Base-by-base conservation (phyloP, 768 basidiomycete genomes). In the Coprinopsis sp. region DNA sequence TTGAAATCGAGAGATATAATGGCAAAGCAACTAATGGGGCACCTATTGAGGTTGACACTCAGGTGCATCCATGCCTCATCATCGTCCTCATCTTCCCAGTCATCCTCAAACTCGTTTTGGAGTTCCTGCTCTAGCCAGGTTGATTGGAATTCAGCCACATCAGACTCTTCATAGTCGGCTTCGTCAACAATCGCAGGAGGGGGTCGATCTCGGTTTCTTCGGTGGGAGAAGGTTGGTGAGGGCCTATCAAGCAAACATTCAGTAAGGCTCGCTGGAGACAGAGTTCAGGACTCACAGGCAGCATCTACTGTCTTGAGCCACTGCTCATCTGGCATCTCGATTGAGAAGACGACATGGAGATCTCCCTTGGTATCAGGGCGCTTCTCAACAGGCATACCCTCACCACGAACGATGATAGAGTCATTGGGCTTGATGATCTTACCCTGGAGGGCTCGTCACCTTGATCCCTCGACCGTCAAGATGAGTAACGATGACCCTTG, bases 381-480 rank as follows among this genome's bases (percentile, higher is more conserved):
- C 55, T 82, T 84, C 65, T 82, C 73, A 11, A 79, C 63, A 1
- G 93, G 92, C 92, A 97, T 94, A 30, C 95, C 94, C 65, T 97
- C 93, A 10, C 82, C 84, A 2, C 81, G 76, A 29, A 96, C 58
- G 14, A 85, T 71, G 50, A 93, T 87, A 18, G 81, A 79, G 52
- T 86, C 81, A 10, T 82, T 81, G 3, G 82, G 75, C 51, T 81
- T 79, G 58, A 94, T 77, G 23, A 93, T 79, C 61, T 84, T 87
- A 6, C 84, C n/a, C 81, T 1, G 78, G 73, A 4, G 88, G 88
- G 53, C 79, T 84, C 0, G 80, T 67, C 11, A 96, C 78, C 29
- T 79, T 81, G 42, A 97, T 74, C n/a, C 92, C 92, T 12, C 92
- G 81, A 8, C 93, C 93, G 59, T 99, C 95, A 24, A 99, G 74